Evolutionary conservation across 345 rosid genomes (phyloP), one percentile per base, ranked within the genome.

Genomic region (Citrus medica): DNA sequence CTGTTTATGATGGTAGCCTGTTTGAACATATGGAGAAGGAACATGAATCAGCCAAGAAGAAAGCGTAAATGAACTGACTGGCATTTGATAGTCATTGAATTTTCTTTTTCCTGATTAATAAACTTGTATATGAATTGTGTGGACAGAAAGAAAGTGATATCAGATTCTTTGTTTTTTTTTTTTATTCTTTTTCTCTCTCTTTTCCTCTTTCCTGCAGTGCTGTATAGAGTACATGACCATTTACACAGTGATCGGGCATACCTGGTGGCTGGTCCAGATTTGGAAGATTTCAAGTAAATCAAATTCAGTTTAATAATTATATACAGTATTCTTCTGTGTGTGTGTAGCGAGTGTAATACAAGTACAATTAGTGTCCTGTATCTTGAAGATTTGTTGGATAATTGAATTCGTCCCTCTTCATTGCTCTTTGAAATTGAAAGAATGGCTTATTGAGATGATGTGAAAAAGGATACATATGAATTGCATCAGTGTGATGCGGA

Each of bases 1-100:
- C 83, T 13, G 93, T 82, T 56, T 95, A 92, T 42, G 99, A 95
- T 78, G 99, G 99, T 62, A 87, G 90, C 81, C 85, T 95, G 21
- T 95, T 95, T 32, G 88, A 90, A 37, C 77, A 9, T 9, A 77
- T 93, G 86, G 90, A 91, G 88, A 87, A 87, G 82, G 91, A 84
- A 78, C 84, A 66, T 69, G 69, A 78, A 67, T 82, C 94, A 2
- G 55, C 82, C 22, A 80, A 86, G 61, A 91, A 88, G 88, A 89
- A 85, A 86, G 80, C 79, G 75, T 89, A 83, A 85, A 1, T 53
- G 5, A 66, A 10, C 22, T n/a, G 21, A 30, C 8, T 40, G 27
- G 14, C 24, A 71, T 53, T 51, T 53, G 22, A 21, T 12, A 7
- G 8, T 21, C 17, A 35, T 21, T n/a, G 48, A 66, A 33, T 66